phyloP scores from a whole-genome alignment of 495 filamentous ascomycete genomes.

The Aspergillus kassunensis region DNA sequence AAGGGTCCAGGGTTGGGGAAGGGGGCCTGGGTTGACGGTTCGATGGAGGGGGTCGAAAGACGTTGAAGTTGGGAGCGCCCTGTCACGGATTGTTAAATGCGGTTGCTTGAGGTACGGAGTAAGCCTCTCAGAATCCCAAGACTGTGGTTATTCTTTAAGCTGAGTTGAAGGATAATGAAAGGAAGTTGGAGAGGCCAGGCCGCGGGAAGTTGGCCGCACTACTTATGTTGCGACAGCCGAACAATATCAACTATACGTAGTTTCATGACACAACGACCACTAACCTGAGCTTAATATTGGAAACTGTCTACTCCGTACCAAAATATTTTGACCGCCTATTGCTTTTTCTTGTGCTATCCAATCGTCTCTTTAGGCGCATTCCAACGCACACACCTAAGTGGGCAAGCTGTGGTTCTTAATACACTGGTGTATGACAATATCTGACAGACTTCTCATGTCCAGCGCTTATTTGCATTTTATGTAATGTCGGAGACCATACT shows the following conservation, averaged over 20 bases:
- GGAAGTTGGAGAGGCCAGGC: neutral
- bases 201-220: neutral
- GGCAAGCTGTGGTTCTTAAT: too few relatives aligned
- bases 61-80: neutral
- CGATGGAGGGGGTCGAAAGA: neutral
- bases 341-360: neutral
- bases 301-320: too few relatives aligned
- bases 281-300: too few relatives aligned
- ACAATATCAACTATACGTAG: neutral
- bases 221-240: too few relatives aligned
- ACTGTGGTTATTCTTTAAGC: neutral
- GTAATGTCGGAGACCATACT: neutral
- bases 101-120: neutral
- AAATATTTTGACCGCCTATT: slow-evolving; percentile 1
- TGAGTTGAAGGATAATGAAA: neutral
- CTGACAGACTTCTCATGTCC: neutral
- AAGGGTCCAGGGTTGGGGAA: neutral
- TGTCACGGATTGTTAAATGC: neutral
- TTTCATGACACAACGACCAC: too few relatives aligned
- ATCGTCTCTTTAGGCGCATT: neutral
- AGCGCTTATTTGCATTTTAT: neutral
- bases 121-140: neutral
- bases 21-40: neutral
- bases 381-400: too few relatives aligned
- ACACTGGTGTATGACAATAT: too few relatives aligned